Evolutionary conservation across 2,329 filamentous ascomycete species (phyloP).

Genomic region (Alternaria brassicicola): DNA sequence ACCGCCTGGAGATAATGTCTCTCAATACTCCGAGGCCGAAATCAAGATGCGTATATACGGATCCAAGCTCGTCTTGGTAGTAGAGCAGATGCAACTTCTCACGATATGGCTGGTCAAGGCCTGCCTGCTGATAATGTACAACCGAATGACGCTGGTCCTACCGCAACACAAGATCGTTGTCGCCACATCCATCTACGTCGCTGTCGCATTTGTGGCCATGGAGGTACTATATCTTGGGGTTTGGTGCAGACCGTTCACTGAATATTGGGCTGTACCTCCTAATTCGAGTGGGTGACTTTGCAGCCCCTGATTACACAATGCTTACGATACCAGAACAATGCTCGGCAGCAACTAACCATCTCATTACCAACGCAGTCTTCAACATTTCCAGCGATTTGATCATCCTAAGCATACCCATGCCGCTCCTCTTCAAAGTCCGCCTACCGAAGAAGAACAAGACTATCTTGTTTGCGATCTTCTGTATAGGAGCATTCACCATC

Average conservation of each 20-base stretch:
- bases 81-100: conserved; percentile 60
- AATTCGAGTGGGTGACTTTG: conserved; percentile 30
- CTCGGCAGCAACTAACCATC: conserved; percentile 48
- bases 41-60: conserved; percentile 55
- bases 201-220: conserved; percentile 53
- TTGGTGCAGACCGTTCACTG: conserved; percentile 60
- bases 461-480: conserved; percentile 62
- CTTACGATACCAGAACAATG: conserved; percentile 47
- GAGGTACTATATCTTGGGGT: conserved; percentile 59
- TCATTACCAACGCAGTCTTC: conserved; percentile 49
- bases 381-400: conserved; percentile 56
- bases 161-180: conserved; percentile 49
- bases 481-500: conserved; percentile 59
- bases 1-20: conserved; percentile 39
- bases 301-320: background rate
- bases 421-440: conserved; percentile 53
- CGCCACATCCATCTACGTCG: conserved; percentile 54
- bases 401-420: conserved; percentile 55
- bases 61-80: conserved; percentile 61
- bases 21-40: conserved; percentile 44
- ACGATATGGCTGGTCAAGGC: conserved; percentile 61
- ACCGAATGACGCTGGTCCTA: conserved; percentile 52
- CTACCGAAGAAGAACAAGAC: conserved; percentile 58
- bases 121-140: conserved; percentile 61
- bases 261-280: conserved; percentile 60